These are phyloP conservation scores for Eucalyptus sideroxylon DNA, from an alignment of 345 rosid genomes.

Conservation along the genomic window DNA sequence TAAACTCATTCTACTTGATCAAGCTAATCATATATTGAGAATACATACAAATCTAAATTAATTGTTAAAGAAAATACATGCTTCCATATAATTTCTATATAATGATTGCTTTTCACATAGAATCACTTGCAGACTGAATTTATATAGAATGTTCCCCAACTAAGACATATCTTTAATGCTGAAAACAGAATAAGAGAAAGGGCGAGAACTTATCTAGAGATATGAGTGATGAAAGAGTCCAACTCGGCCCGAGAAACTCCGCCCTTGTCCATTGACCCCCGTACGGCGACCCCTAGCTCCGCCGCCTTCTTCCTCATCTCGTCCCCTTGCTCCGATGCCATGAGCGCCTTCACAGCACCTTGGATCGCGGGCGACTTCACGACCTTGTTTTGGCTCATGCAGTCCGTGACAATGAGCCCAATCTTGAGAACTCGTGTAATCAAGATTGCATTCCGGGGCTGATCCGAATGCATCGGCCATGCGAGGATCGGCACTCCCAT, in stretches of 20 bases:
- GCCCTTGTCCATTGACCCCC: slow-evolving; percentile 14
- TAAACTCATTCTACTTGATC: neutral
- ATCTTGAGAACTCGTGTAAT: slow-evolving; percentile 23
- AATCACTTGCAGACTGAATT: neutral
- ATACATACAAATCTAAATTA: neutral
- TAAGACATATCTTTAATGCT: neutral
- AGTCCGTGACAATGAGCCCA: slow-evolving; percentile 19
- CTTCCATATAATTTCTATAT: neutral
- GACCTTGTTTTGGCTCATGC: slow-evolving; percentile 3
- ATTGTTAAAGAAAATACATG: neutral
- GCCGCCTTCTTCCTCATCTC: slow-evolving; percentile 29
- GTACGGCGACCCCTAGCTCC: slow-evolving; percentile 5
- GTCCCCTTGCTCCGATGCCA: slow-evolving; percentile 42
- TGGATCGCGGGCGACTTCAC: slow-evolving; percentile 7
- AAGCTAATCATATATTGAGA: neutral
- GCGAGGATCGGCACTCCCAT: slow-evolving; percentile 56
- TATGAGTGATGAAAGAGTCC: slow-evolving; percentile 38
- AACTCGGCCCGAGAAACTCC: slow-evolving; percentile 32
- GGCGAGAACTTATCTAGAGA: slow-evolving; percentile 11
- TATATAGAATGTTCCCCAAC: neutral
- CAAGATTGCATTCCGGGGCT: slow-evolving; percentile 35
- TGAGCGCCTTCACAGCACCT: slow-evolving; percentile 17
- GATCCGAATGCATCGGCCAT: slow-evolving; percentile 69
- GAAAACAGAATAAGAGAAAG: neutral
- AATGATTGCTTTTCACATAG: neutral